Evolutionary conservation across 768 basidiomycete genomes (phyloP).

Genomic region (Amanita exitialis): DNA sequence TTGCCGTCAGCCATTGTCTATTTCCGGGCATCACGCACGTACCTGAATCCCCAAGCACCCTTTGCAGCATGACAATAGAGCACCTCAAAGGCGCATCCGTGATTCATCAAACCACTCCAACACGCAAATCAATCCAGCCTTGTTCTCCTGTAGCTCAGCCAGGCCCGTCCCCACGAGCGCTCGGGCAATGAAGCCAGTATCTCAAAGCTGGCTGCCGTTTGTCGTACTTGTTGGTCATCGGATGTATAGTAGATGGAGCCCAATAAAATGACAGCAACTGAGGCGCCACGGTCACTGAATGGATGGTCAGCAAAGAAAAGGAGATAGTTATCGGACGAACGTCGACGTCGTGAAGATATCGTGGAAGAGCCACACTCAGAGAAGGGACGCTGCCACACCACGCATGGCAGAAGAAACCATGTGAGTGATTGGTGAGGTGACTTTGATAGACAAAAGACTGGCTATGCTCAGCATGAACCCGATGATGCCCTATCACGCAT

Average conservation of each 20-base stretch:
- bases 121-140: constrained; percentile 49
- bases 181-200: constrained; percentile 85
- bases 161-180: constrained; percentile 85
- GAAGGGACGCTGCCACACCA: constrained; percentile 83
- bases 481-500: constrained; percentile 50
- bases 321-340: constrained; percentile 31
- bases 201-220: constrained; percentile 94
- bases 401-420: constrained; percentile 96
- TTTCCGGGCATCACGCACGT: neutral
- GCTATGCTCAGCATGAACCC: constrained; percentile 96
- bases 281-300: constrained; percentile 66
- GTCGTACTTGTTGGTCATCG: constrained; percentile 42
- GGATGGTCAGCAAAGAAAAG: neutral
- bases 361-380: constrained; percentile 72
- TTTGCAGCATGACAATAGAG: constrained; percentile 63
- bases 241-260: constrained; percentile 82
- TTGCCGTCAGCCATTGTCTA: neutral
- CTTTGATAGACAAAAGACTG: constrained; percentile 88
- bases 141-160: constrained; percentile 61
- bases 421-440: constrained; percentile 95
- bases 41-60: constrained; percentile 59
- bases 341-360: constrained; percentile 72
- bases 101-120: constrained; percentile 66
- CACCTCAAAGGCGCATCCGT: constrained; percentile 49
- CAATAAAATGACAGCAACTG: constrained; percentile 70